phyloP scores from a whole-genome alignment of 139 green algal genomes.

The Pycnococcus provasolii region DNA sequence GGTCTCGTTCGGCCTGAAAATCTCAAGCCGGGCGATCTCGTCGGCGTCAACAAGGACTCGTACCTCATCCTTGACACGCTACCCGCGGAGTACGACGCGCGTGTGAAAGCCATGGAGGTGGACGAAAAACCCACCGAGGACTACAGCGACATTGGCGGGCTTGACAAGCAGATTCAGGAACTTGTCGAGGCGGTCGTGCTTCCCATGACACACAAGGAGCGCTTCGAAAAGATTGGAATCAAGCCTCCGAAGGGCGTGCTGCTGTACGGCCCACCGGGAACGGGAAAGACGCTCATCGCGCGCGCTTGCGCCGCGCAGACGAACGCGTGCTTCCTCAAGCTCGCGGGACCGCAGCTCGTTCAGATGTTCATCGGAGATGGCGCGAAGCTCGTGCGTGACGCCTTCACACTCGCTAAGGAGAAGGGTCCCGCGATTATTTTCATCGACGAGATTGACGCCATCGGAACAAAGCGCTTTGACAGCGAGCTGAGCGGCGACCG shows the following conservation, averaged over 20 bases:
- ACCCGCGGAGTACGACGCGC: constrained; percentile 92
- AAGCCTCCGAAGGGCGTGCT: constrained; percentile 88
- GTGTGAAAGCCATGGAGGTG: constrained; percentile 92
- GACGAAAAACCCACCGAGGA: constrained; percentile 99
- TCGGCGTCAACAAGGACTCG: constrained; percentile 98
- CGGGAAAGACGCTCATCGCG: constrained; percentile 92
- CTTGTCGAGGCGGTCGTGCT: constrained; percentile 88
- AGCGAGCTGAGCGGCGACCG: constrained; percentile 81
- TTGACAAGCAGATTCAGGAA: constrained; percentile 93
- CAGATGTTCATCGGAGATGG: constrained; percentile 99
- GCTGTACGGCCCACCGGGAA: constrained; percentile 81
- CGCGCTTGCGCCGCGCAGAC: constrained; percentile 88
- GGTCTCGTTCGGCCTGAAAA: constrained; percentile 66
- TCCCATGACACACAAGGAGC: constrained; percentile 93
- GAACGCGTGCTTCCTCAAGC: constrained; percentile 97
- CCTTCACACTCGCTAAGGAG: constrained; percentile 96
- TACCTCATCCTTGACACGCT: constrained; percentile 97
- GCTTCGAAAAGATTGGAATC: constrained; percentile 87
- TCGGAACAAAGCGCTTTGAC: constrained; percentile 95
- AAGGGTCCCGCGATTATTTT: constrained; percentile 98
- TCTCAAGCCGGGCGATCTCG: constrained; percentile 80
- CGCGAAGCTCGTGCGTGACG: constrained; percentile 95
- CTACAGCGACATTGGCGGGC: constrained; percentile 91
- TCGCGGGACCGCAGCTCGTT: constrained; percentile 88
- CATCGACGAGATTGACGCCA: constrained; percentile 94